phyloP scores from a whole-genome alignment of 73 alveolate genomes.

The Paramecium tetraurelia region DNA sequence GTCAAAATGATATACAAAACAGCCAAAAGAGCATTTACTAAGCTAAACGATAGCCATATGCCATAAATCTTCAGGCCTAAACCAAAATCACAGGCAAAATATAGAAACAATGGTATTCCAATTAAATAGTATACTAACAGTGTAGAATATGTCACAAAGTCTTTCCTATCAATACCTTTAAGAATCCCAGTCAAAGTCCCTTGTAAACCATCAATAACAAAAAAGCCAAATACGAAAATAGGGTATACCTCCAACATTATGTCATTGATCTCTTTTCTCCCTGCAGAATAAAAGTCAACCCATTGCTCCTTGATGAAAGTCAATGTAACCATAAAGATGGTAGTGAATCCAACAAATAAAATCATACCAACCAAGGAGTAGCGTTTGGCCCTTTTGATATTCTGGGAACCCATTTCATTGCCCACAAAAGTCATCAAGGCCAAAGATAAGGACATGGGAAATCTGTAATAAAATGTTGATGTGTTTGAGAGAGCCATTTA shows the following conservation, averaged over 20 bases:
- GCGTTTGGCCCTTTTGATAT: neutral
- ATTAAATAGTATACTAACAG: neutral
- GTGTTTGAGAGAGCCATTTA: neutral
- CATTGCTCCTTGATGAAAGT: neutral
- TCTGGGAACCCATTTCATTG: neutral
- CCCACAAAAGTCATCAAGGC: constrained; percentile 6
- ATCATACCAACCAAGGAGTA: neutral
- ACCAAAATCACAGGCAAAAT: neutral
- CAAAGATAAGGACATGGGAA: neutral
- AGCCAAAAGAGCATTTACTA: neutral
- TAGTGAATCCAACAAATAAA: neutral
- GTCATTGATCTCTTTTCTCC: neutral
- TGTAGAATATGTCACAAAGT: neutral
- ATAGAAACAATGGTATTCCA: neutral
- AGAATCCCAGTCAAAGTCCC: neutral
- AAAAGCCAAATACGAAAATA: neutral
- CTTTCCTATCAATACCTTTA: neutral
- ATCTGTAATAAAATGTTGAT: neutral
- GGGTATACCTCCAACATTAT: neutral
- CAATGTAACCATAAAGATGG: neutral
- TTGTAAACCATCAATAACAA: neutral
- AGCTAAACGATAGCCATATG: neutral
- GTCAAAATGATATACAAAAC: neutral
- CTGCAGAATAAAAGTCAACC: neutral
- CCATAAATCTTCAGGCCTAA: neutral